phyloP scores from a whole-genome alignment of 768 basidiomycete genomes.

The Suillus variegatus region DNA sequence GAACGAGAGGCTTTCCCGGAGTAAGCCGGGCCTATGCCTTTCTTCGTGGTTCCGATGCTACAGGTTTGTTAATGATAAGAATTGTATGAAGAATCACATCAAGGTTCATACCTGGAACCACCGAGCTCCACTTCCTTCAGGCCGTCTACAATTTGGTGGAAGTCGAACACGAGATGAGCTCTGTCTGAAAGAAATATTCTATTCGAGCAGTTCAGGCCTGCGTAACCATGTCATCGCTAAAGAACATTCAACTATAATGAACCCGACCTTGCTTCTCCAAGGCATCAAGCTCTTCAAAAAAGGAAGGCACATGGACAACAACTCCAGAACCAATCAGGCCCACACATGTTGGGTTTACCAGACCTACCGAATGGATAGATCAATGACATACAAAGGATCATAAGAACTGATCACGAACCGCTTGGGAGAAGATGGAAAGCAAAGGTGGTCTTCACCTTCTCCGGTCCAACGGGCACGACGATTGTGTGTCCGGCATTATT shows the following conservation, averaged over 20 bases:
- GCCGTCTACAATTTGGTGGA: constrained; percentile 99
- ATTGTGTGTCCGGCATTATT: constrained; percentile 99
- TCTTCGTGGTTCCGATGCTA: constrained; percentile 97
- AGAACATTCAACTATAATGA: not conserved
- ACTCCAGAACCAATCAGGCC: constrained; percentile 93
- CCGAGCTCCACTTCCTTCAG: constrained; percentile 98
- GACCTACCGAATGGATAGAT: constrained; percentile 45
- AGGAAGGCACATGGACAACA: constrained; percentile 94
- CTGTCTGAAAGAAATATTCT: constrained; percentile 94
- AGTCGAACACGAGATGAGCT: constrained; percentile 97
- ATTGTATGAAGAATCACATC: not conserved
- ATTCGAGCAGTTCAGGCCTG: constrained; percentile 83
- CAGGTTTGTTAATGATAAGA: constrained; percentile 2
- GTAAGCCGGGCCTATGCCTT: constrained; percentile 98
- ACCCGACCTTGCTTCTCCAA: constrained; percentile 76
- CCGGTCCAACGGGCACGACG: constrained; percentile 71
- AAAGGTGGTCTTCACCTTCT: constrained; percentile 77
- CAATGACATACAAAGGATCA: constrained; percentile 1
- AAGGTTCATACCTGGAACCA: constrained; percentile 61
- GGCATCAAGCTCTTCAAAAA: constrained; percentile 90
- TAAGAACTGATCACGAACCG: constrained; percentile 51
- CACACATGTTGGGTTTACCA: constrained; percentile 82
- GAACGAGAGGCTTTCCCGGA: constrained; percentile 97
- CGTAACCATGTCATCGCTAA: constrained; percentile 9
- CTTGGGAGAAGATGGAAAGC: constrained; percentile 96